These are phyloP conservation scores for Grosmannia huntii DNA, from an alignment of 2,329 filamentous ascomycete genomes.

Conservation along the genomic window DNA sequence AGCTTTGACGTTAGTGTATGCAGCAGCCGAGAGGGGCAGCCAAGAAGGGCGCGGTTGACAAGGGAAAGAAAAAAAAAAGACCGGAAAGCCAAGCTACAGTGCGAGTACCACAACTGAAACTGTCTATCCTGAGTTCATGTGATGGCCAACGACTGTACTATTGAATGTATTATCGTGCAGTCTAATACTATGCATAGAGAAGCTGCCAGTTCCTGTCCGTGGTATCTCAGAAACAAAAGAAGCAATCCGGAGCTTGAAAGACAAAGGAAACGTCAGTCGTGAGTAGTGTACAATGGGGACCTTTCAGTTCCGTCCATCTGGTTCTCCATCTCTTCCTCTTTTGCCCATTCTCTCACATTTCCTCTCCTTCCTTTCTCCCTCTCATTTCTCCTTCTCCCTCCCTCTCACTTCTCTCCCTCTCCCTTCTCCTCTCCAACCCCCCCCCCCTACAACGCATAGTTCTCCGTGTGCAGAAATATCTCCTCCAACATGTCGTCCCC, in stretches of 20 bases:
- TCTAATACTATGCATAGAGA: too few species aligned
- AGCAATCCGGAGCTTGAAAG: too few species aligned
- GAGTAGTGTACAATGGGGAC: not conserved
- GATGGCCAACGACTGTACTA: not conserved
- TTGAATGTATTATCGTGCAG: too few species aligned
- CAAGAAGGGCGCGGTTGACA: not conserved
- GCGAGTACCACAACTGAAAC: not conserved
- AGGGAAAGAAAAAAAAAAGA: not conserved
- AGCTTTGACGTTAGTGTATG: not conserved
- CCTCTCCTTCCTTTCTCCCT: too few species aligned
- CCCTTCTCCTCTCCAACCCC: too few species aligned
- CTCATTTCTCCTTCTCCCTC: too few species aligned
- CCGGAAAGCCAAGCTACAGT: not conserved
- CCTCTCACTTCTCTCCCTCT: too few species aligned
- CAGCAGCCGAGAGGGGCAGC: not conserved
- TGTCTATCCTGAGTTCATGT: not conserved
- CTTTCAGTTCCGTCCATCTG: too few species aligned
- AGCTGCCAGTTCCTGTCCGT: too few species aligned
- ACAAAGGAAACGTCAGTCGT: not conserved
- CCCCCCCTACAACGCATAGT: conserved; percentile 60
- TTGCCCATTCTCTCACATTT: too few species aligned
- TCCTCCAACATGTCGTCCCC: conserved; percentile 67
- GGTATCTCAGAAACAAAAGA: too few species aligned
- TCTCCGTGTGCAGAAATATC: conserved; percentile 89
- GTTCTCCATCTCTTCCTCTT: not conserved